phyloP scores from a whole-genome alignment of 495 filamentous ascomycete species.

The Penicillium herquei region DNA sequence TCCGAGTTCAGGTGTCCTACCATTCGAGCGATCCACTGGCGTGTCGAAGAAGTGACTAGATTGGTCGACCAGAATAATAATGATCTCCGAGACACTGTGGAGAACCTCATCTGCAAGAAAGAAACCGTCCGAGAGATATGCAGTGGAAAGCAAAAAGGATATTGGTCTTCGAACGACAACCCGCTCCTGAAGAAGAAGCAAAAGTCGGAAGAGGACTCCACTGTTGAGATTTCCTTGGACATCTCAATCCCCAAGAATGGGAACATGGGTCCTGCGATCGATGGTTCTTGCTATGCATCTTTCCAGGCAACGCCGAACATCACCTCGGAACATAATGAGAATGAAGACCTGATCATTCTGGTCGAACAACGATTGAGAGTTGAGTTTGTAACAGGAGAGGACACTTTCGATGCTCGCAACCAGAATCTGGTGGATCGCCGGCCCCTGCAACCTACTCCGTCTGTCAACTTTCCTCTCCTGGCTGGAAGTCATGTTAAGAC shows the following conservation, averaged over 20 bases:
- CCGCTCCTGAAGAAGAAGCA: neutral
- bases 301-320: too few species aligned
- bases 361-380: neutral
- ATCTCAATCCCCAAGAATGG: neutral
- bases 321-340: neutral
- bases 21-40: neutral
- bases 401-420: neutral
- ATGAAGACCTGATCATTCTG: neutral
- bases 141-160: conserved; percentile 1
- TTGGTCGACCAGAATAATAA: neutral
- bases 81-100: neutral
- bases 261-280: neutral
- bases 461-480: neutral
- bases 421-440: neutral
- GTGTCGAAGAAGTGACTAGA: conserved; percentile 1
- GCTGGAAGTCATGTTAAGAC: neutral
- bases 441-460: neutral
- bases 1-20: neutral
- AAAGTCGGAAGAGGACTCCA: neutral
- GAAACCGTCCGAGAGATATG: neutral
- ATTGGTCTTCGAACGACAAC: neutral
- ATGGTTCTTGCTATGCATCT: neutral
- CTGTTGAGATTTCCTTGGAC: neutral
- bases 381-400: neutral
- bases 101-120: neutral